Conservation (phyloP, 495 filamentous ascomycete species). For the Neurospora sp. region DNA sequence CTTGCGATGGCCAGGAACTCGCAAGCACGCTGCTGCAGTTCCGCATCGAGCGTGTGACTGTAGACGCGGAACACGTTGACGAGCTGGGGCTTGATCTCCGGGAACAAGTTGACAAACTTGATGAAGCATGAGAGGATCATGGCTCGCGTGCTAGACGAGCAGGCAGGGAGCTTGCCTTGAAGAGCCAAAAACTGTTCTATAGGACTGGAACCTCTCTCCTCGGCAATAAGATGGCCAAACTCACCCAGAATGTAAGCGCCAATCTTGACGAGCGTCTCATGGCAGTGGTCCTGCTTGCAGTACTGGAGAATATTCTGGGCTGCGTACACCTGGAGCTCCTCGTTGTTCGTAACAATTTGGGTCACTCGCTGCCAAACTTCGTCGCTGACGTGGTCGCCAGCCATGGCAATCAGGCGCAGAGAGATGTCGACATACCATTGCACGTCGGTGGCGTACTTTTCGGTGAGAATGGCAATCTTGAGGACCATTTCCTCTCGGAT, state of each 20-base stretch:
- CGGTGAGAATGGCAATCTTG: constrained; percentile 95
- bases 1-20: constrained; percentile 87
- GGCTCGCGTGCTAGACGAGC: constrained; percentile 78
- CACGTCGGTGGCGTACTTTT: constrained; percentile 96
- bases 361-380: constrained; percentile 99
- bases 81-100: constrained; percentile 95
- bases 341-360: constrained; percentile 99
- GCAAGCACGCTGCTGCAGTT: constrained; percentile 92
- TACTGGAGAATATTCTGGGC: constrained; percentile 86
- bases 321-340: constrained; percentile 93
- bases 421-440: constrained; percentile 99
- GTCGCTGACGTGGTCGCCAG: constrained; percentile 96
- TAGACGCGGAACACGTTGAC: constrained; percentile 83
- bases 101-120: constrained; percentile 98
- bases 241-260: constrained; percentile 93
- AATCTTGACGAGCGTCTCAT: constrained; percentile 96
- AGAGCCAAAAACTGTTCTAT: constrained; percentile 97
- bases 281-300: constrained; percentile 81
- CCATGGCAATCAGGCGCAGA: constrained; percentile 86
- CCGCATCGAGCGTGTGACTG: constrained; percentile 89
- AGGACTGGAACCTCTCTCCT: constrained; percentile 82
- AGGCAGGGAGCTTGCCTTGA: constrained; percentile 79
- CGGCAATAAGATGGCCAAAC: constrained; percentile 97
- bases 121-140: constrained; percentile 92
- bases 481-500: constrained; percentile 99